These are phyloP conservation scores for Lasiodiplodia gonubiensis DNA, from an alignment of 2,329 filamentous ascomycete species.

Conservation along the genomic window DNA sequence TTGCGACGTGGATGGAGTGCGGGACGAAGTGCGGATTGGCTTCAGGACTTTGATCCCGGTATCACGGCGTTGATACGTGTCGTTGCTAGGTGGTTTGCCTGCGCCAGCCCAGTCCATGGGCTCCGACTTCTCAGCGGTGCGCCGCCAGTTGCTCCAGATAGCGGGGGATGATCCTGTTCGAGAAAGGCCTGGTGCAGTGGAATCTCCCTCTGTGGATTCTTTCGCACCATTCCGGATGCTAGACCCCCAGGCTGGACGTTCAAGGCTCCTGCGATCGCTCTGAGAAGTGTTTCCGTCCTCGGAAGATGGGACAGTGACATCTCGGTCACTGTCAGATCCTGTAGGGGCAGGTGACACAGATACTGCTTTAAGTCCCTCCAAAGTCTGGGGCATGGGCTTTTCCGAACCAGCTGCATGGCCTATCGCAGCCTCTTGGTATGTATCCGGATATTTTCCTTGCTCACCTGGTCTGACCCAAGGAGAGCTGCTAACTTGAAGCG, in stretches of 20 bases:
- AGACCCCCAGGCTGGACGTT: conserved; percentile 8
- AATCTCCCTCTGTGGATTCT: conserved; percentile 2
- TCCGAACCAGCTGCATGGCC: neutral
- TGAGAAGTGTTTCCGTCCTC: conserved; percentile 13
- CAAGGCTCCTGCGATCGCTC: conserved; percentile 9
- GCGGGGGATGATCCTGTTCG: conserved; percentile 47
- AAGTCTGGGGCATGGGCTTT: conserved; percentile 7
- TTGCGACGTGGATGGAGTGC: conserved; percentile 48
- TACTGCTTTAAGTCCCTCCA: conserved; percentile 20
- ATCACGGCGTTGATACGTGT: conserved; percentile 71
- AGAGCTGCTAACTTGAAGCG: conserved; percentile 66
- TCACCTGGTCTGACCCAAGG: conserved; percentile 12
- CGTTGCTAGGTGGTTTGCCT: conserved; percentile 60
- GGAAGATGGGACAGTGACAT: conserved; percentile 24
- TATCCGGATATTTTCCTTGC: neutral
- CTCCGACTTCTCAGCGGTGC: conserved; percentile 31
- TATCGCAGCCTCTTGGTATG: conserved; percentile 19
- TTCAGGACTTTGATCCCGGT: conserved; percentile 91
- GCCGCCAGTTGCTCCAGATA: conserved; percentile 57
- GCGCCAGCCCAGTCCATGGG: conserved; percentile 60
- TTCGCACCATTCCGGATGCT: conserved; percentile 1
- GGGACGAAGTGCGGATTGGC: conserved; percentile 68
- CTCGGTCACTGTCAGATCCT: conserved; percentile 19
- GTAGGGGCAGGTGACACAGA: conserved; percentile 12
- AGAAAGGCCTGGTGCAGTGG: conserved; percentile 15